phyloP scores from a whole-genome alignment of 148 eudicot species.

The Amaranthus cruentus region DNA sequence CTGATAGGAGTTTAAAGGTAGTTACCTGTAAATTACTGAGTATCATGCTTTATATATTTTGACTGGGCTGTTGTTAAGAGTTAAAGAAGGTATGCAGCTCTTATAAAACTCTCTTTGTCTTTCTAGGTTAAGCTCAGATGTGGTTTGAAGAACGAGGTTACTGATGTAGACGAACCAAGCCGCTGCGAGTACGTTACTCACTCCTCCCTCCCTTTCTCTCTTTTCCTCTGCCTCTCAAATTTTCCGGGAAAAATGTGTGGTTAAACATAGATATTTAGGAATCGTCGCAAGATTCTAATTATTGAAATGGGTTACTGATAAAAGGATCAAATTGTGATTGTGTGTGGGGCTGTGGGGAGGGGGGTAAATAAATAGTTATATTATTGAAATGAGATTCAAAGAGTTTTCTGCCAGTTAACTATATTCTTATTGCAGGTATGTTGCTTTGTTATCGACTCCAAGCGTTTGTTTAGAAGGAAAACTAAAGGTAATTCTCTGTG shows the following conservation, averaged over 20 bases:
- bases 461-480: slow-evolving; percentile 67
- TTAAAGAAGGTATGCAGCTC: not conserved
- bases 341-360: not conserved
- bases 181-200: slow-evolving; percentile 84
- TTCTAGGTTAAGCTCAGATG: slow-evolving; percentile 86
- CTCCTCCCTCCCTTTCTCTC: not conserved
- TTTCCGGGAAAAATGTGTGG: not conserved
- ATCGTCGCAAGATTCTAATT: too few relatives aligned
- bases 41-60: not conserved
- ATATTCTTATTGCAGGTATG: slow-evolving; percentile 48
- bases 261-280: too few relatives aligned
- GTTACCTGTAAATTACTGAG: not conserved
- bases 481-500: slow-evolving; percentile 58
- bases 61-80: not conserved
- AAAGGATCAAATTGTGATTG: not conserved
- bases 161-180: slow-evolving; percentile 95
- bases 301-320: not conserved
- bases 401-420: not conserved
- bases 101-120: not conserved
- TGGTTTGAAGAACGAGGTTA: slow-evolving; percentile 75
- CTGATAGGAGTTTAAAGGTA: slow-evolving; percentile 94
- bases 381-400: not conserved
- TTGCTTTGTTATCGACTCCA: slow-evolving; percentile 76
- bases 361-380: not conserved
- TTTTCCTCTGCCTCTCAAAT: not conserved